phyloP scores from a whole-genome alignment of 805 yeast species.

The Metschnikowia similis region DNA sequence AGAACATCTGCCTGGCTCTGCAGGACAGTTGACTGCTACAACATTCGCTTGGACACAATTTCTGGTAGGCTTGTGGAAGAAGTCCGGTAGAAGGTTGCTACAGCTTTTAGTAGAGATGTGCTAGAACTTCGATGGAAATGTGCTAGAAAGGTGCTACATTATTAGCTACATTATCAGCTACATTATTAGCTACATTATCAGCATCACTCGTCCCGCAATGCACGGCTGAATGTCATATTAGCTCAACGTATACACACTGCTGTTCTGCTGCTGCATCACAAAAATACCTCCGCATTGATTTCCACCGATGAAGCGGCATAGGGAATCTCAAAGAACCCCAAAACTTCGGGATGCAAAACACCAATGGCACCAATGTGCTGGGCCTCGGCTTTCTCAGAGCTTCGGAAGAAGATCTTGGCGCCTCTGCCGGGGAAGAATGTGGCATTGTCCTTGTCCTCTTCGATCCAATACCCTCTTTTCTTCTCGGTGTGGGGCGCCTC shows the following conservation, averaged over 20 bases:
- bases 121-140: no score
- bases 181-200: no score
- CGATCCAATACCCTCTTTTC: conserved; percentile 82
- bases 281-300: conserved; percentile 82
- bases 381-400: conserved; percentile 52
- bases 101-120: no score
- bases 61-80: no score
- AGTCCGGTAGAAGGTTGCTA: no score
- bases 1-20: no score
- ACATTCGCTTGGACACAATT: no score
- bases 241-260: conserved; percentile 1
- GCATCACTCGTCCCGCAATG: no score
- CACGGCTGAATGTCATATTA: not conserved
- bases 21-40: no score
- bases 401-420: conserved; percentile 77
- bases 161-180: no score
- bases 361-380: conserved; percentile 79
- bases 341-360: conserved; percentile 92
- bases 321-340: conserved; percentile 82
- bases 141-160: no score
- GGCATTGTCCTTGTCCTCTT: conserved; percentile 58
- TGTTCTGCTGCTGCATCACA: conserved; percentile 34
- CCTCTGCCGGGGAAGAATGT: conserved; percentile 98
- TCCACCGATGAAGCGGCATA: conserved; percentile 91
- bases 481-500: conserved; percentile 48